Base-by-base conservation (phyloP, 2,329 filamentous ascomycete species). In the Xylariaceae sp. region DNA sequence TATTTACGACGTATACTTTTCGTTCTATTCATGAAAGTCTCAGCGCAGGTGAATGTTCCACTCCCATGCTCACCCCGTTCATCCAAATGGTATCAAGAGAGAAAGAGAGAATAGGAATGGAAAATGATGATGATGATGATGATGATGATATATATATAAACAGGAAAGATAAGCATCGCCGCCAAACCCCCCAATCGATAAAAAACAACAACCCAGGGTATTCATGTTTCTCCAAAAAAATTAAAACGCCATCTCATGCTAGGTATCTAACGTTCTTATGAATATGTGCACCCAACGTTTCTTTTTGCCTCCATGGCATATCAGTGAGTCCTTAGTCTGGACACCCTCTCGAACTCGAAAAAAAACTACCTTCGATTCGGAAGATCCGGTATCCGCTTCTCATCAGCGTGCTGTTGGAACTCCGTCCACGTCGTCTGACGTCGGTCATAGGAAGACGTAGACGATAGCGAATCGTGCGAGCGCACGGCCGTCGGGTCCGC, bases 391-490 rank as follows among this genome's bases (percentile, higher is more conserved):
- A 34, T 30, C 11, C 7, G 42, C 32, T 19, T 19, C 19, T 49
- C 37, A 29, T 65, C 63, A 11, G 61, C 64, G 29, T 61, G 57
- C 26, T 60, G 47, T 47, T 67, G 65, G 47, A 67, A 59, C 2
- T 59, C 57, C 4, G 64, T 65, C 65, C 65, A 67, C 51, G 65
- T 67, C 30, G 61, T 63, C 32, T 59, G 50, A 31, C 64, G 55
- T 2, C 54, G 50, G 11, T 57, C 44, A 11, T 55, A 54, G 2
- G 32, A 31, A 4, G 55, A 55, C 30, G 32, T 34, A 6, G 32
- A 34, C 35, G 35, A 37, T 11, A 6, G 35, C 35, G 8, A 37
- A 3, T 7, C 8, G 5, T 7, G 35, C 35, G 55, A 31, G 12
- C 51, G 50, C 27, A 67, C 55, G 27, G 56, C 63, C 7, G 51